Base-by-base conservation (phyloP, 2,329 filamentous ascomycete genomes). In the Myriosclerotinia scirpicola region DNA sequence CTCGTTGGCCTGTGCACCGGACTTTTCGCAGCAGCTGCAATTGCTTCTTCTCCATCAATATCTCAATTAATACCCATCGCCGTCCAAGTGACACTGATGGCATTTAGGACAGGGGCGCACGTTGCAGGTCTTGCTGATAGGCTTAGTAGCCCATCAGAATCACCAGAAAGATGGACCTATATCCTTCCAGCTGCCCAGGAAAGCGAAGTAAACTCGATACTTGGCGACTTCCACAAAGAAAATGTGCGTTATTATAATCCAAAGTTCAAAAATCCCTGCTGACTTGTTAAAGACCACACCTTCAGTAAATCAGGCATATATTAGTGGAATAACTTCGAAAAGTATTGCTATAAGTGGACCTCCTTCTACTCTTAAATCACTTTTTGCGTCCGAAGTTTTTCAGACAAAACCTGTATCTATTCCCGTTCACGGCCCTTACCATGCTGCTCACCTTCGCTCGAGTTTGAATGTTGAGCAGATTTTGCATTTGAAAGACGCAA, bases 101-200 rank as follows among this genome's bases (percentile, higher is more conserved):
- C 65, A 22, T 66, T 66, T 17, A 36, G 64, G 36, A 61, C 64
- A 9, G 64, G 64, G 26, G 36, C 55, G 20, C 50, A 66, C 34
- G 55, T 66, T 38, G 59, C 70, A 22, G 67, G 67, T n/a, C 50
- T 71, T 15, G 69, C 67, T 9, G 65, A 69, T 3, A 68, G 66
- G 14, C 67, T 71, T 2, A 64, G 69, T 11, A 65, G 79, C 8
- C 70, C 78, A 9, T 69, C 60, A 30, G 78, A 78, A n/a, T 74
- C 75, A 50, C 84, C 85, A 20, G 82, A 87, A 70, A 84, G 84
- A 73, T 91, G 89, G 89, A 89, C 88, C 9, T 86, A 85, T 67
- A 85, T 90, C 69, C 81, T 90, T 64, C 81, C 86, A n/a, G 83
- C 81, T 54, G 79, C 83, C 54, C 81, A 79, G 54, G 83, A 87